Conservation (phyloP, 2,329 filamentous ascomycete species). For the Monosporascus cannonballus region DNA sequence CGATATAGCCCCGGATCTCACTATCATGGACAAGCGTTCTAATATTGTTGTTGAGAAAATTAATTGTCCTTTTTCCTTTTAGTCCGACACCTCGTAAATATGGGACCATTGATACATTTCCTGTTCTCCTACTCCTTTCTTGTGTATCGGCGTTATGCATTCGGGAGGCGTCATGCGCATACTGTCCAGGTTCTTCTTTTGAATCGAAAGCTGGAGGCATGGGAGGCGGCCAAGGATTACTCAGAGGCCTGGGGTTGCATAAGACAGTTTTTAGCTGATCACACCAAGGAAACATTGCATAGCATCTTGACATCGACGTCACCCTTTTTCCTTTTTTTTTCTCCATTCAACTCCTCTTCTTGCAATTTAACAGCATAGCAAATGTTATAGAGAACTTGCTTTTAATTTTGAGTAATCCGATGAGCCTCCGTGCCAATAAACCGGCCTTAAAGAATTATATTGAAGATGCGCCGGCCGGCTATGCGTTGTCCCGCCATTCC, state of each 20-base stretch:
- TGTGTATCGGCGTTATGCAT: neutral
- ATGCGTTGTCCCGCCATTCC: too few species aligned
- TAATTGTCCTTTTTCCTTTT: too few species aligned
- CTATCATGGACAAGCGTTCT: constrained; percentile 27
- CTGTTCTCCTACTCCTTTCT: neutral
- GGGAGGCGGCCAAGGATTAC: neutral
- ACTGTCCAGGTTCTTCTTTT: neutral
- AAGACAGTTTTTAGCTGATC: neutral
- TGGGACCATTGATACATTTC: neutral
- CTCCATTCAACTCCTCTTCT: neutral
- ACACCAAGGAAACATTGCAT: too few species aligned
- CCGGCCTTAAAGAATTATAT: too few species aligned
- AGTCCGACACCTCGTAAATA: neutral
- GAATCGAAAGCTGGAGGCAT: neutral
- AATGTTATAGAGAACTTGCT: too few species aligned
- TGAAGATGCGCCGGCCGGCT: too few species aligned
- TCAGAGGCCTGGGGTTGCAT: neutral
- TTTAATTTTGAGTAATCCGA: too few species aligned
- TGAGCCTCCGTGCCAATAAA: too few species aligned
- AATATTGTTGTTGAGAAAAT: neutral
- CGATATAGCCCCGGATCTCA: constrained; percentile 7
- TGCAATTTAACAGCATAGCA: too few species aligned
- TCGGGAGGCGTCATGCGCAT: neutral
- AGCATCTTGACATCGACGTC: neutral
- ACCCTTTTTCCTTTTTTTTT: neutral